A percentile compares a stretch with the other conserved stretches of the same genome.
Evolutionary conservation across 129 eudicot genomes (phyloP).

Genomic region (Flaveria brownii): DNA sequence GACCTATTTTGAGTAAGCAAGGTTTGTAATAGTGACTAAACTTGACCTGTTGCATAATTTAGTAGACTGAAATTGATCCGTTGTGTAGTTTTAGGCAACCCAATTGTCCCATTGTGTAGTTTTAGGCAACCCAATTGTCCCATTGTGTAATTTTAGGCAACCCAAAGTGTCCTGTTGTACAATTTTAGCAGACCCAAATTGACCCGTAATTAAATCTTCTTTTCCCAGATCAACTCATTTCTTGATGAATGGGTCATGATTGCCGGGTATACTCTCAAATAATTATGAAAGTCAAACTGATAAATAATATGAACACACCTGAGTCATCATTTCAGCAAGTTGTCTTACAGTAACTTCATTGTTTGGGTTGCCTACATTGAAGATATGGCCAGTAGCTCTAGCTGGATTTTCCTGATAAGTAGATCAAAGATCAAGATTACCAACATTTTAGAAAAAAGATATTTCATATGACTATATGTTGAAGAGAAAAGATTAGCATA

Average conservation of each 20-base stretch:
- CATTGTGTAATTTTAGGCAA: no score
- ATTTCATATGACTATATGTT: neutral
- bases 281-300: neutral
- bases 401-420: conserved; percentile 81
- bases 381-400: conserved; percentile 91
- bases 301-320: conserved; percentile 43
- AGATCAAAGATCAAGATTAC: neutral
- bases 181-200: neutral
- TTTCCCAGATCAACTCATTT: neutral
- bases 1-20: no score
- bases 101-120: no score
- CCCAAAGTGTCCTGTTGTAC: no score
- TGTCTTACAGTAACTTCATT: conserved; percentile 99
- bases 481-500: conserved; percentile 32
- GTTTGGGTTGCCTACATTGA: conserved; percentile 95
- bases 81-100: no score
- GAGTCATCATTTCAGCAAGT: conserved; percentile 98
- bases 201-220: neutral
- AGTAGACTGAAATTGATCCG: no score
- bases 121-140: no score
- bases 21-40: no score
- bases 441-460: conserved; percentile 6
- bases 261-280: neutral
- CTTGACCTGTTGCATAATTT: no score
- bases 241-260: neutral